A percentile compares a stretch with the other conserved stretches of the same genome.
phyloP scores from a whole-genome alignment of 129 eudicot species.

The Gnaphalium uliginosum region DNA sequence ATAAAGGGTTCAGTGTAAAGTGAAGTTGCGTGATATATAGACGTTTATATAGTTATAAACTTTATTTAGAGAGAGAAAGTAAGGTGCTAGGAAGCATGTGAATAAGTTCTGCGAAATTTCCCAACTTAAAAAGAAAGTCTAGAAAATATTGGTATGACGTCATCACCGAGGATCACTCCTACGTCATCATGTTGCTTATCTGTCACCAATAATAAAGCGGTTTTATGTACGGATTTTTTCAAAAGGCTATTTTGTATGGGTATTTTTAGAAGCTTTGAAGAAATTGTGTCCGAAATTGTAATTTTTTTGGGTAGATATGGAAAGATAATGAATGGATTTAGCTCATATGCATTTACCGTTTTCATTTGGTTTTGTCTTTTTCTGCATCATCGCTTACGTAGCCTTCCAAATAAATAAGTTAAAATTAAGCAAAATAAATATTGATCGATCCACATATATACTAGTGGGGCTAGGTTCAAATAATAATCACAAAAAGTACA shows the following conservation, averaged over 20 bases:
- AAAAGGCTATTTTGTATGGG: background rate
- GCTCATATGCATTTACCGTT: background rate
- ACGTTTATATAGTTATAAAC: background rate
- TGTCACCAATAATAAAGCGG: slow-evolving; percentile 16
- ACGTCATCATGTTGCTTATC: background rate
- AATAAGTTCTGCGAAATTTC: slow-evolving; percentile 22
- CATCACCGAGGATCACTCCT: background rate
- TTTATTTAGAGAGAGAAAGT: slow-evolving; percentile 3
- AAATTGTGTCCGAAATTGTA: background rate
- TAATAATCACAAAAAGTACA: too few species aligned
- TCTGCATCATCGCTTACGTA: background rate
- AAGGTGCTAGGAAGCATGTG: slow-evolving; percentile 15
- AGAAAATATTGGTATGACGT: slow-evolving; percentile 2
- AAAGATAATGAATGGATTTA: background rate
- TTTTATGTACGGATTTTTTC: background rate
- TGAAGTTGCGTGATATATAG: slow-evolving; percentile 12
- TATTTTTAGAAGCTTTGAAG: slow-evolving; percentile 6
- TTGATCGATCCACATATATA: background rate
- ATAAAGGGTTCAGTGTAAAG: slow-evolving; percentile 18
- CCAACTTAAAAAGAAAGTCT: slow-evolving; percentile 10
- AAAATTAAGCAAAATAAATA: background rate
- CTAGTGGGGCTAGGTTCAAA: too few species aligned
- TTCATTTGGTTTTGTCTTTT: background rate
- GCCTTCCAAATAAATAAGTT: too few species aligned
- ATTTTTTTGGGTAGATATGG: background rate